A percentile compares a stretch with the other conserved stretches of the same genome.
These are phyloP conservation scores for Petunia secreta DNA, from an alignment of 257 asterid genomes.

Conservation along the genomic window DNA sequence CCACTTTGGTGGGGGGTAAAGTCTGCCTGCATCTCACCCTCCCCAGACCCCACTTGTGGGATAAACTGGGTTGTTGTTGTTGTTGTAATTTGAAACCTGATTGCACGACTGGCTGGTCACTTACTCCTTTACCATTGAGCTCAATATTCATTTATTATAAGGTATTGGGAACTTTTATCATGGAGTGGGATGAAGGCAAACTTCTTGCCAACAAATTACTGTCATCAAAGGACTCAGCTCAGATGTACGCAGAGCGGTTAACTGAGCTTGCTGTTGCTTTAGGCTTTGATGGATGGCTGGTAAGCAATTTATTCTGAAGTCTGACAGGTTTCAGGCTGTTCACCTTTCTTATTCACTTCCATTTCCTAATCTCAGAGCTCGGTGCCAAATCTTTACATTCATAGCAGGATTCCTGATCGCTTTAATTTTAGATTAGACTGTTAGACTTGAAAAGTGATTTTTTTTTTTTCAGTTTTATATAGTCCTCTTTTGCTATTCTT, in stretches of 20 bases:
- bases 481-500: not conserved
- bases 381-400: conserved; percentile 3
- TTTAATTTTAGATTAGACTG: not conserved
- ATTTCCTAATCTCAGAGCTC: conserved; percentile 3
- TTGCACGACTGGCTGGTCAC: not conserved
- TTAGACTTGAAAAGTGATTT: not conserved
- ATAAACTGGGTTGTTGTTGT: too few species aligned
- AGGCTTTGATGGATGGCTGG: conserved; percentile 99
- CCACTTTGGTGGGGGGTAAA: too few species aligned
- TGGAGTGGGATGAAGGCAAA: conserved; percentile 93
- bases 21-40: too few species aligned
- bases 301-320: conserved; percentile 39
- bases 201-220: conserved; percentile 58
- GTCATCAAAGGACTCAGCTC: conserved; percentile 65
- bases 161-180: conserved; percentile 91
- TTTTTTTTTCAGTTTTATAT: not conserved
- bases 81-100: too few species aligned
- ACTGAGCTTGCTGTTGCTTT: conserved; percentile 84
- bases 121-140: conserved; percentile 1
- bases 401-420: conserved; percentile 13
- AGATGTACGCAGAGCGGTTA: conserved; percentile 82
- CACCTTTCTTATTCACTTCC: conserved; percentile 8
- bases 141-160: conserved; percentile 28
- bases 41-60: too few species aligned
- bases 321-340: not conserved